phyloP scores from a whole-genome alignment of 177 flowering plant genomes.

The Vitis hybrid region DNA sequence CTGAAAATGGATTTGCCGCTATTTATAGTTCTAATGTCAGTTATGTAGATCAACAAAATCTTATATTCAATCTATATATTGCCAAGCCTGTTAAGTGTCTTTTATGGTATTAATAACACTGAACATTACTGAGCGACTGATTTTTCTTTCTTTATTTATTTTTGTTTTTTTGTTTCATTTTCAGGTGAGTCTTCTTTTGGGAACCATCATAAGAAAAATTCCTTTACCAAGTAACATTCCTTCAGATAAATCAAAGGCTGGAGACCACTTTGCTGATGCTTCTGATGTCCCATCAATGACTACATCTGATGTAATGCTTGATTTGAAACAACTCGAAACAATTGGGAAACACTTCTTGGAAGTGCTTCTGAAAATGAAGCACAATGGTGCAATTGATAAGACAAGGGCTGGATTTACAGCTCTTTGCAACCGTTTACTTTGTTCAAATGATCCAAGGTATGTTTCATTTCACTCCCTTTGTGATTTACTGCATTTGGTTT shows the following conservation, averaged over 20 bases:
- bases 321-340: constrained; percentile 74
- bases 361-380: constrained; percentile 98
- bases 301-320: constrained; percentile 52
- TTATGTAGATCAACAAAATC: neutral
- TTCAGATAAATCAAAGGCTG: constrained; percentile 27
- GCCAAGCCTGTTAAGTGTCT: neutral
- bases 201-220: constrained; percentile 88
- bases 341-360: constrained; percentile 92
- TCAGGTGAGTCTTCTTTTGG: constrained; percentile 96
- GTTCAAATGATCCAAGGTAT: constrained; percentile 94
- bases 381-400: constrained; percentile 99
- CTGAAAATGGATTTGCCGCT: neutral
- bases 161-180: constrained; percentile 3
- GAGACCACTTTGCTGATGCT: constrained; percentile 18
- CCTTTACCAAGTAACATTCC: constrained; percentile 60
- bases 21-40: no score
- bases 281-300: constrained; percentile 15
- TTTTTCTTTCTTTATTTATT: no score
- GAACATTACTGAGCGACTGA: neutral
- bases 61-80: neutral
- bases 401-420: constrained; percentile 99
- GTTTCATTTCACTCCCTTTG: constrained; percentile 7
- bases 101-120: neutral
- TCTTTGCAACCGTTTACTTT: constrained; percentile 94
- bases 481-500: neutral